These are phyloP conservation scores for Phialophora chinensis DNA, from an alignment of 2,329 filamentous ascomycete genomes.

Conservation along the genomic window DNA sequence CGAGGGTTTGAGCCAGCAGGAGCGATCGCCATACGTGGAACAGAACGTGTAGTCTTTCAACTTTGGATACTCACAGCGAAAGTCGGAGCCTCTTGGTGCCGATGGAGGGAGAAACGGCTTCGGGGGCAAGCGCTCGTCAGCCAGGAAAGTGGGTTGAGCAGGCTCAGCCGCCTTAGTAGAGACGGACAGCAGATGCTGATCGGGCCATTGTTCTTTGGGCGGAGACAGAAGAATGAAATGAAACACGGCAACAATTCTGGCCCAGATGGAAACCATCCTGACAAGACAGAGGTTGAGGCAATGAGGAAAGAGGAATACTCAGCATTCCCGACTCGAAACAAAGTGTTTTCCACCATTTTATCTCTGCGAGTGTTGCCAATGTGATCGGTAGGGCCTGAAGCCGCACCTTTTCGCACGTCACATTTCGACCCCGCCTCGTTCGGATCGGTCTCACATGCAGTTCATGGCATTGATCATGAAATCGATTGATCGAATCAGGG, in stretches of 20 bases:
- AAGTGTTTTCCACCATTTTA: not conserved
- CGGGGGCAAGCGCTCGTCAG: not conserved
- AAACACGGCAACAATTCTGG: slow-evolving; percentile 4
- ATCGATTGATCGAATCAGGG: not conserved
- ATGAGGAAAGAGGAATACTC: not conserved
- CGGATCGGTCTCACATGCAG: not conserved
- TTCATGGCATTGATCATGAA: not conserved
- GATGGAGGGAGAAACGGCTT: slow-evolving; percentile 2
- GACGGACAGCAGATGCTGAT: slow-evolving; percentile 1
- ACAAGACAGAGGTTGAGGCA: not conserved
- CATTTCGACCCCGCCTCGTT: not conserved
- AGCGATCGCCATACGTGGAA: slow-evolving; percentile 9
- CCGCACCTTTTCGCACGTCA: not conserved
- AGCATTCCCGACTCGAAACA: not conserved
- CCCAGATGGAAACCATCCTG: slow-evolving; percentile 3
- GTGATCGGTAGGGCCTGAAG: not conserved
- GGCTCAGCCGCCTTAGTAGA: not conserved
- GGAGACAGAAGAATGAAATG: slow-evolving; percentile 8
- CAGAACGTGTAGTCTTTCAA: slow-evolving; percentile 2
- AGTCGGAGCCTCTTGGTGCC: not conserved
- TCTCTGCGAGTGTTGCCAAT: not conserved
- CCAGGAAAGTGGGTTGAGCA: not conserved
- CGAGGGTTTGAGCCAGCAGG: slow-evolving; percentile 11
- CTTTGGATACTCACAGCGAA: slow-evolving; percentile 5
- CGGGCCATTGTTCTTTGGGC: not conserved